Base-by-base conservation (phyloP, 2,329 filamentous ascomycete genomes). In the Microcyclosporella mali region DNA sequence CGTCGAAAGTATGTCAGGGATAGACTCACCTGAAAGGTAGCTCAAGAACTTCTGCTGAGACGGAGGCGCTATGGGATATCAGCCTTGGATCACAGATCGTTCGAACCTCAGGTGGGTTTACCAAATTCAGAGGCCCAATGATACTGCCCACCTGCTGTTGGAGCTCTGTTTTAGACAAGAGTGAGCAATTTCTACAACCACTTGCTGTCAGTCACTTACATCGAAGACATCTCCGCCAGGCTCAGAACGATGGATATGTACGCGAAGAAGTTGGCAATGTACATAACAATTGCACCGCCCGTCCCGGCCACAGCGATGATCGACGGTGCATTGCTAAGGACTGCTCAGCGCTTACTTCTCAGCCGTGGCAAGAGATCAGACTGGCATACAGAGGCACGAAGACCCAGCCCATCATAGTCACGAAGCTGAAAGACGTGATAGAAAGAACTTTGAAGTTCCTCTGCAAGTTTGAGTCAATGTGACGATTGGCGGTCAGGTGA, bases 341-440 rank as follows among this genome's bases (percentile, higher is more conserved):
- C 14, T 8, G 18, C 27, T 25, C 21, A 25, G 21, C 9, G 21
- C 4, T 6, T 9, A 4, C 4, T 4, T 25, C 21, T 25, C 21
- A 25, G n/a, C n/a, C 21, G 21, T 25, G 4, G 21, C 21, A 9
- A 9, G 9, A 25, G 21, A 6, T 9, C 9, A 9, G 21, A 25
- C 9, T 9, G 21, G 21, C 21, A 25, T 25, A 25, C 21, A 25
- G 9, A 25, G 21, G 21, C 21, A 25, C 21, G 21, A 25, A 25
- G 8, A 53, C 49, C 35, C 52, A 55, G 12, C 49, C 50, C 6
- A 53, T 40, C 15, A 46, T 46, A 9, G 49, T 39, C 31, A 70
- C 68, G 28, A 72, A 47, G 4, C 66, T 62, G 44, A 74, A 75
- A 49, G 71, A 70, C 41, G 71, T 60, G 66, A 66, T 66, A 51